Evolutionary conservation across 768 basidiomycete genomes (phyloP), one percentile per base, ranked within the genome.

Genomic region (Leccinellum rugosiceps): DNA sequence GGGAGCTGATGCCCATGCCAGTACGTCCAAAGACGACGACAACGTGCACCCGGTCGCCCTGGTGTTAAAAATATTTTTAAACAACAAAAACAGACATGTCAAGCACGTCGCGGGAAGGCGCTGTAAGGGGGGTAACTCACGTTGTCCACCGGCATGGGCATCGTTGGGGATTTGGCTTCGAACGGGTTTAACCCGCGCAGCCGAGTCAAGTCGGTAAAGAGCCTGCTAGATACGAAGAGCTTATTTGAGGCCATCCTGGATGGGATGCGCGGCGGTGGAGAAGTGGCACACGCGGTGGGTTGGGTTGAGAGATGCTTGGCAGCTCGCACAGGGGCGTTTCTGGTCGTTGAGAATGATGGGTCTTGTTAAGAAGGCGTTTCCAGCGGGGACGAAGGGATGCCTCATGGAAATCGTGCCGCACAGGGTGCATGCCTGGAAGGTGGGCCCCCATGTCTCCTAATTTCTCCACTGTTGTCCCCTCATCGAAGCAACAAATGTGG

Each of bases 1-100:
- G 63, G 13, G 70, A 71, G 41, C 70, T 71, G 55, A 72, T 58
- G 0, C 70, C 70, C 61, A 71, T 67, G 17, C 72, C 72, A 2
- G 72, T 72, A 13, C 72, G 69, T 57, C 70, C 70, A 53, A 73
- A 71, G 58, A 71, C 58, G 55, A 71, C 72, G 6, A 71, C 19
- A 49, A 70, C 69, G 51, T 71, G 69, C 38, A 70, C 69, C 3
- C 68, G 59, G 66, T 68, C 68, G 10, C 67, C 69, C 69, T 69
- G 41, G 41, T 43, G 6, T n/a, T 43, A 43, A 43, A 43, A 43
- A 19, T 19, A 43, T 43, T 43, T 43, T 43, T 11, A 19, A 19
- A 11, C n/a, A 19, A 13, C 11, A 32, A 32, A 32, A 43, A 43
- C 41, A 13, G 41, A 43, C 11, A 43, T 43, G 19, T 32, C n/a